A percentile compares a stretch with the other conserved stretches of the same genome.
Conservation (phyloP, 441 rosid genomes). For the Populus hybrid region DNA sequence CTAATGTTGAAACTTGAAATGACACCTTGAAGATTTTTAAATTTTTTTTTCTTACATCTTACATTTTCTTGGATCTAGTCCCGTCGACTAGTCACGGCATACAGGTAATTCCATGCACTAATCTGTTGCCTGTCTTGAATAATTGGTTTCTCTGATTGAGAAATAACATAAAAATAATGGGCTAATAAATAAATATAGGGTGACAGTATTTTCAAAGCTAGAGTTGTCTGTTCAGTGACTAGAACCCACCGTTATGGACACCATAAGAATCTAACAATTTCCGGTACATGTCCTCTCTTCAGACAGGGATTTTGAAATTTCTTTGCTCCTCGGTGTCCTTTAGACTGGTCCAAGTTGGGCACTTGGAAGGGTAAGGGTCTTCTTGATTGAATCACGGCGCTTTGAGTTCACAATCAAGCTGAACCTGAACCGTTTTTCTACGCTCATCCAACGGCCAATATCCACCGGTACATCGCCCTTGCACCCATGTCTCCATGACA, state of each 20-base stretch:
- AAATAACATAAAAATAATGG: too few species aligned
- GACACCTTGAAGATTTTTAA: too few species aligned
- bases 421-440: not conserved
- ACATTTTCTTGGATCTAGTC: too few species aligned
- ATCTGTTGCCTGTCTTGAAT: too few species aligned
- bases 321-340: not conserved
- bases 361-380: too few species aligned
- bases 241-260: not conserved
- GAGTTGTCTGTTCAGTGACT: not conserved
- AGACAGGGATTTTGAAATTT: not conserved
- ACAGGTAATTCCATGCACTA: too few species aligned
- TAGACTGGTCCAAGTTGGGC: not conserved
- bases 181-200: too few species aligned
- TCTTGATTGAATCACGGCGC: not conserved
- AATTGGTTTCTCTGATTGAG: too few species aligned
- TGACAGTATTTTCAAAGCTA: too few species aligned
- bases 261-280: not conserved
- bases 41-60: too few species aligned
- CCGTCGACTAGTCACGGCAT: too few species aligned
- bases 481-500: not conserved
- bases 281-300: not conserved
- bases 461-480: not conserved
- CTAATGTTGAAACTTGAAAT: too few species aligned
- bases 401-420: not conserved
- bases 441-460: constrained; percentile 3